Base-by-base conservation (phyloP, 345 rosid genomes). In the Linum trigynum region DNA sequence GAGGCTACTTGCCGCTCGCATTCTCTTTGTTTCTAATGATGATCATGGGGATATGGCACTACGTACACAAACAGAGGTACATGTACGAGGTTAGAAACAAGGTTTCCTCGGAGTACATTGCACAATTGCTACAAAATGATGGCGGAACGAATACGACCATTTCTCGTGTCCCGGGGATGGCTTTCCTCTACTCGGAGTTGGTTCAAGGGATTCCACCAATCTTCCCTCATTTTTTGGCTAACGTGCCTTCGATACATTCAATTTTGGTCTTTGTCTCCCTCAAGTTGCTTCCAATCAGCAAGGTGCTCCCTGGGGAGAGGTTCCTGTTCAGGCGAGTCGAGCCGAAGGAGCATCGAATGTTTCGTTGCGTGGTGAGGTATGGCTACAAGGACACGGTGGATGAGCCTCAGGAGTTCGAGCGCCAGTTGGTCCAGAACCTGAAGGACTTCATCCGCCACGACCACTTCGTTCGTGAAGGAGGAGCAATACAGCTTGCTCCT, bases 151-250 rank as follows among this genome's bases (percentile, higher is more conserved):
- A 72, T 23, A 78, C 82, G 2, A 64, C 65, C 1, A 67, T 91
- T 23, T 80, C 69, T 40, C 65, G 95, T 32, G 56, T 85, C 3
- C 89, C 89, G 0, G 94, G 97, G 63, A 76, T 92, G 1, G 94
- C 85, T 7, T 75, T 92, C 59, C 70, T 87, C 43, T 87, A 86
- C 76, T 79, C 91, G 0, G 92, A 89, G 75, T 87, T 87, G 42
- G 91, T 84, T 12, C 88, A 90, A 11, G 96, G 96, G 39, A 85
- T 86, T 50, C 89, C 95, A 55, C 98, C 89, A 0, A 78, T 89
- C 45, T 80, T 87, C 62, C 71, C 88, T 17, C 97, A 89, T 42
- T 87, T 79, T 64, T 58, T 92, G 1, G 62, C 82, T 2, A 85
- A 78, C 58, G 67, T 92, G 37, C 86, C 91, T 0, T 78, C 91